Conservation (phyloP, 2,329 filamentous ascomycete genomes). For the Pleurostoma richardsiae region DNA sequence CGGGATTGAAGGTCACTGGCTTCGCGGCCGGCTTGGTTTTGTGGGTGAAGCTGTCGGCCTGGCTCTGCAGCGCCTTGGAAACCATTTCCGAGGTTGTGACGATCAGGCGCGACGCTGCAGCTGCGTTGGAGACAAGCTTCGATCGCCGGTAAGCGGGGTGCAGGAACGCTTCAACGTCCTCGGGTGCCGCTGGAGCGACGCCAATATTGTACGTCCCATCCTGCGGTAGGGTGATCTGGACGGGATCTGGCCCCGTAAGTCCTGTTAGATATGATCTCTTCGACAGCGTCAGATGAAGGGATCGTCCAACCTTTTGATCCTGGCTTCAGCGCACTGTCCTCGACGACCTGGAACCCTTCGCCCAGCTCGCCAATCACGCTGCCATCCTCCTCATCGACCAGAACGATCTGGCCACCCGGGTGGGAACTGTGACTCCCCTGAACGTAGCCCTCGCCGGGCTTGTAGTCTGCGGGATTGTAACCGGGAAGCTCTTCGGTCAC, state of each 20-base stretch:
- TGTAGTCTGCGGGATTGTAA: conserved; percentile 81
- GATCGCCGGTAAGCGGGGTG: conserved; percentile 93
- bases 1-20: conserved; percentile 81
- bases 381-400: conserved; percentile 93
- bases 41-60: conserved; percentile 75
- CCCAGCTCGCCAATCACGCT: conserved; percentile 90
- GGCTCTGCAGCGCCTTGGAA: conserved; percentile 68
- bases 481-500: conserved; percentile 37
- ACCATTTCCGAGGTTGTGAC: conserved; percentile 81
- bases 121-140: conserved; percentile 78
- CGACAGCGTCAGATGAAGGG: not conserved
- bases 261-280: not conserved
- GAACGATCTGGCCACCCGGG: conserved; percentile 74
- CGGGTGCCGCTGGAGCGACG: conserved; percentile 61
- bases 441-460: conserved; percentile 73
- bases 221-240: conserved; percentile 69
- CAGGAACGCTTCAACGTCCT: conserved; percentile 71
- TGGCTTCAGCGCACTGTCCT: conserved; percentile 68
- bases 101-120: conserved; percentile 83
- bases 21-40: conserved; percentile 73
- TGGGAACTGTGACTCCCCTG: conserved; percentile 53
- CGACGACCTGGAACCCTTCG: conserved; percentile 74
- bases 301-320: conserved; percentile 81
- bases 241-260: conserved; percentile 53
- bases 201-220: conserved; percentile 61